Conservation (phyloP, 352 stramenopile species). For the Globisporangium cystogenes region DNA sequence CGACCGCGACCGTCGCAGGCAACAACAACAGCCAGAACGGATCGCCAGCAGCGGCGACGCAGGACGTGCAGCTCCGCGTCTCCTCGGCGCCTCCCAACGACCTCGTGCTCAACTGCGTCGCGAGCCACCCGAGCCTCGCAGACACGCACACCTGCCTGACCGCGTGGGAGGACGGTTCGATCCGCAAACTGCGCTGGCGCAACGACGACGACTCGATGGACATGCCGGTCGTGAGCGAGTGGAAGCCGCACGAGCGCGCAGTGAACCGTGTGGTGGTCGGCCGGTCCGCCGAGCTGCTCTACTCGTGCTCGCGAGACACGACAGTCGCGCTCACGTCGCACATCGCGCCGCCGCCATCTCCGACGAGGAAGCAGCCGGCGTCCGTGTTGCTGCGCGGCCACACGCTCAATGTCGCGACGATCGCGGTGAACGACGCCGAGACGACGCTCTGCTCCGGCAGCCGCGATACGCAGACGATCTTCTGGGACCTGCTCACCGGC, state of each 20-base stretch:
- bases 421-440: slow-evolving; percentile 48
- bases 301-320: slow-evolving; percentile 74
- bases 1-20: neutral
- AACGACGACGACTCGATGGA: slow-evolving; percentile 1
- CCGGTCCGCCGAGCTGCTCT: slow-evolving; percentile 33
- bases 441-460: slow-evolving; percentile 66
- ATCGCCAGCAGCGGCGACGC: neutral
- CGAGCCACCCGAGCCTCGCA: slow-evolving; percentile 22
- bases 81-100: neutral
- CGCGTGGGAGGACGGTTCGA: slow-evolving; percentile 72
- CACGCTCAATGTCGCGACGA: slow-evolving; percentile 64
- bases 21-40: neutral
- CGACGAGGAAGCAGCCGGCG: slow-evolving; percentile 13
- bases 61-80: slow-evolving; percentile 1
- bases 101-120: slow-evolving; percentile 47
- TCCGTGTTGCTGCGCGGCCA: slow-evolving; percentile 34
- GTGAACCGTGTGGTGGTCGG: slow-evolving; percentile 62
- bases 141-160: slow-evolving; percentile 29
- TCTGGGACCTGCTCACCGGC: slow-evolving; percentile 66
- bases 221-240: slow-evolving; percentile 21
- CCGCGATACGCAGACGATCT: slow-evolving; percentile 74
- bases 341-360: slow-evolving; percentile 2
- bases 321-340: slow-evolving; percentile 47
- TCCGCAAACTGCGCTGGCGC: slow-evolving; percentile 38
- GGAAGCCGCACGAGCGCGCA: slow-evolving; percentile 41